Conservation (phyloP, 768 basidiomycete genomes). For the Hypholoma fasciculare region DNA sequence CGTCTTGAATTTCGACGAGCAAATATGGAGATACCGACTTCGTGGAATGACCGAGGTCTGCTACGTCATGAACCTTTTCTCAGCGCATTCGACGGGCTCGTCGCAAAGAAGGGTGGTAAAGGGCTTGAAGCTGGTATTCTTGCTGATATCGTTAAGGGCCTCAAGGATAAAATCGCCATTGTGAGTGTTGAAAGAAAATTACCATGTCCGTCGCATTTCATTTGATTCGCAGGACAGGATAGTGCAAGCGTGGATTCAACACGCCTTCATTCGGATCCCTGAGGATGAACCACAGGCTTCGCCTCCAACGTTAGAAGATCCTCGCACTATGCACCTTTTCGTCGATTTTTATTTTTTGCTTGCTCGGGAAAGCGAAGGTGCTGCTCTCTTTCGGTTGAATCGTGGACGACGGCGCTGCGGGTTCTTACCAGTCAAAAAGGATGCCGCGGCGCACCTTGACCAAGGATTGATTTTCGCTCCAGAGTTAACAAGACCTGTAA, state of each 20-base stretch:
- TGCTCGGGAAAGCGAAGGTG: background rate
- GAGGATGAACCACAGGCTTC: background rate
- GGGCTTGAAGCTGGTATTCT: background rate
- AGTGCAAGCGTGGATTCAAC: conserved; percentile 2
- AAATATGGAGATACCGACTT: conserved; percentile 19
- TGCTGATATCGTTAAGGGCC: background rate
- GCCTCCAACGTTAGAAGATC: background rate
- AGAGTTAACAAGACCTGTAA: too few species aligned
- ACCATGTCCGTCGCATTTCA: background rate
- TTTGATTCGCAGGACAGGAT: background rate
- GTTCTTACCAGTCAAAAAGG: background rate
- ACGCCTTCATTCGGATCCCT: background rate
- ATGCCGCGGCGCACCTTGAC: too few species aligned
- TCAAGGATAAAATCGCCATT: background rate
- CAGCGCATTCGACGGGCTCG: background rate
- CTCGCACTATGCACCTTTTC: background rate
- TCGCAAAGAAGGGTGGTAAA: background rate
- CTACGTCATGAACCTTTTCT: conserved; percentile 22
- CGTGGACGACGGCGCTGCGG: background rate
- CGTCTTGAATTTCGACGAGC: background rate
- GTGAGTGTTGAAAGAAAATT: background rate
- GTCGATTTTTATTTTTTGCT: background rate
- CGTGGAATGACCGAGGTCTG: conserved; percentile 24
- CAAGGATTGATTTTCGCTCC: too few species aligned
- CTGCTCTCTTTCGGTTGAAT: background rate